A percentile compares a stretch with the other conserved stretches of the same genome.
phyloP scores from a whole-genome alignment of 1,284 basidiomycete species.

The Hypsizygus ulmarius region DNA sequence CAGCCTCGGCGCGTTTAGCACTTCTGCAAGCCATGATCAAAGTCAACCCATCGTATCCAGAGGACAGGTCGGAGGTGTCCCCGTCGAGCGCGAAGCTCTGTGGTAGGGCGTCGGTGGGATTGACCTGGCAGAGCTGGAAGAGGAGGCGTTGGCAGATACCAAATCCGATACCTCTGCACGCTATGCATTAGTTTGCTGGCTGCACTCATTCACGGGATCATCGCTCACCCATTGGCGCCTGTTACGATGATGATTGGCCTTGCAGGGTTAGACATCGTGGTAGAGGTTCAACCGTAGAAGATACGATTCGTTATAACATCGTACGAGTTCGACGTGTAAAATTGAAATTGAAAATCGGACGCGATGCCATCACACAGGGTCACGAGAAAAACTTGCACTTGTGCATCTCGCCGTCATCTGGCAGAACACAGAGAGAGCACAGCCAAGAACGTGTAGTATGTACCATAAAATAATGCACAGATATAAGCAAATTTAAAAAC shows the following conservation, averaged over 20 bases:
- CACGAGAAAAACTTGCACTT: too few species aligned
- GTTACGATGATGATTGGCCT: conserved; percentile 37
- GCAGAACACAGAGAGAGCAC: too few species aligned
- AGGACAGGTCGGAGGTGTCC: conserved; percentile 17
- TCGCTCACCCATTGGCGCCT: conserved; percentile 44
- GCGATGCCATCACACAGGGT: background rate
- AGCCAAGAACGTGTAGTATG: background rate
- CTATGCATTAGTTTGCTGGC: background rate
- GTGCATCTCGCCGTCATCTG: too few species aligned
- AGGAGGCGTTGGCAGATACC: conserved; percentile 84
- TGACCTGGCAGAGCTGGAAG: conserved; percentile 56
- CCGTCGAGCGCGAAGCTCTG: conserved; percentile 30
- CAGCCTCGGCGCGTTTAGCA: conserved; percentile 59
- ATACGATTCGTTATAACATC: conserved; percentile 1
- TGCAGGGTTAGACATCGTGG: conserved; percentile 18
- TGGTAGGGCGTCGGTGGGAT: conserved; percentile 50
- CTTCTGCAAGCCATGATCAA: conserved; percentile 84
- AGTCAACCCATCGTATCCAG: conserved; percentile 56
- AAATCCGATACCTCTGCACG: conserved; percentile 75
- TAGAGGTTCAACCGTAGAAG: conserved; percentile 6
- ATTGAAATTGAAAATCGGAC: background rate
- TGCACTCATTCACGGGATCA: background rate
- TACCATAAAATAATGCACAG: background rate
- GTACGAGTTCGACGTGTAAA: conserved; percentile 16
- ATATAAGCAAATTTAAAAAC: conserved; percentile 6